Base-by-base conservation (phyloP, 129 eudicot species). In the Arctium lappa region DNA sequence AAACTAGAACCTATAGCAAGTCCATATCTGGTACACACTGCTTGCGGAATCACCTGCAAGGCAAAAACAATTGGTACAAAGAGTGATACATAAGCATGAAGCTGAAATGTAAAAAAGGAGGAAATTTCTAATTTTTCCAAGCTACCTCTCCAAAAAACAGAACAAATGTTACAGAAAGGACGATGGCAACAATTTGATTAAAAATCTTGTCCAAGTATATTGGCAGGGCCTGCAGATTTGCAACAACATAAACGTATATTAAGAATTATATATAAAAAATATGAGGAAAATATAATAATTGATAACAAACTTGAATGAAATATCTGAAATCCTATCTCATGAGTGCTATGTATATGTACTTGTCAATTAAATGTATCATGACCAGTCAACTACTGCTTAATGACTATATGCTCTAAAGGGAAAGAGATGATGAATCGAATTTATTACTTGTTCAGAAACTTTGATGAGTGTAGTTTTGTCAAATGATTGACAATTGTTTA, bases 151-250 rank as follows among this genome's bases (percentile, higher is more conserved):
- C 99, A 37, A 95, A 95, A 48, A 89, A 87, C 77, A 95, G 91
- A 76, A 95, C 99, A 89, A 95, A 92, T 74, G 97, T 95, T 72
- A 95, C 99, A 62, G 99, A 95, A 42, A 95, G 97, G 72, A 95
- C 81, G 31, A 95, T 90, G 2, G 99, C 99, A 74, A 95, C 89
- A 87, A 81, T 82, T 86, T 95, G 97, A 78, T 95, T 90, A 88
- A 95, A 92, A 75, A 95, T 83, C 91, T 88, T 92, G 86, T 95
- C 99, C 89, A 95, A 88, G 88, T 95, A 95, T 79, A 95, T 80
- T 10, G 99, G 99, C 75, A 95, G 90, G 74, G 99, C 99, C 98
- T 94, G 91, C 89, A 89, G 50, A 65, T 79, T 27, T 74, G 79
- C 36, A 62, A 65, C 46, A 79, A 37, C 66, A 73, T 62, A 62